Base-by-base conservation (phyloP, 2,329 filamentous ascomycete species). In the Fusarium drepaniforme region DNA sequence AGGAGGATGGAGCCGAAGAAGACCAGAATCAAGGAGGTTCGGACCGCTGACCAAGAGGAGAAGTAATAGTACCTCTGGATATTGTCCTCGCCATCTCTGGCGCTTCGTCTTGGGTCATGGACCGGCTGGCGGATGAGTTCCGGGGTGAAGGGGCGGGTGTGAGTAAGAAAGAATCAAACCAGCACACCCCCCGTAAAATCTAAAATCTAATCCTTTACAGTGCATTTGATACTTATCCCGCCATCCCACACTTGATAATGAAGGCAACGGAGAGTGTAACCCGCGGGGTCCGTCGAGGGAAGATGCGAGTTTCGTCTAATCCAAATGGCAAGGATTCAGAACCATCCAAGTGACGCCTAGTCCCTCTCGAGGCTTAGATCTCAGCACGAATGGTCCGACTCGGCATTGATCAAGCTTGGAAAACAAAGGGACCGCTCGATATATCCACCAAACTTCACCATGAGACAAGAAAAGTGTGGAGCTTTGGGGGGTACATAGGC, bases 231-330 rank as follows among this genome's bases (percentile, higher is more conserved):
- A 73, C 62, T 69, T 63, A 67, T 30, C 28, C 16, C 28, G 21
- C 28, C 35, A 51, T 51, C 4, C 25, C n/a, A 21, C n/a, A 15
- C 16, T 42, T 21, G 25, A 28, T 25, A 37, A 37, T 21, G 44
- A 23, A 11, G 28, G 21, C 8, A 33, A 21, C 28, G 30, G 23
- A 28, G 18, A 37, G 60, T 21, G 18, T 4, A 21, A 15, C 30
- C 21, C 40, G 56, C 25, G 23, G 57, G 35, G 16, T 33, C 23
- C 25, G 44, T 46, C 7, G n/a, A 33, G 8, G 21, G 23, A 16
- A 33, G 35, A 70, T 65, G 72, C 72, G 75, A 6, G 49, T 70
- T 33, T 75, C 72, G 72, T 75, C 59, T 75, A 73, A 30, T 42
- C 12, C 33, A 28, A 42, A 30, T 23, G n/a, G 53, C n/a, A n/a